Conservation (phyloP, 352 stramenopile genomes). For the Phytopythium litorale region DNA sequence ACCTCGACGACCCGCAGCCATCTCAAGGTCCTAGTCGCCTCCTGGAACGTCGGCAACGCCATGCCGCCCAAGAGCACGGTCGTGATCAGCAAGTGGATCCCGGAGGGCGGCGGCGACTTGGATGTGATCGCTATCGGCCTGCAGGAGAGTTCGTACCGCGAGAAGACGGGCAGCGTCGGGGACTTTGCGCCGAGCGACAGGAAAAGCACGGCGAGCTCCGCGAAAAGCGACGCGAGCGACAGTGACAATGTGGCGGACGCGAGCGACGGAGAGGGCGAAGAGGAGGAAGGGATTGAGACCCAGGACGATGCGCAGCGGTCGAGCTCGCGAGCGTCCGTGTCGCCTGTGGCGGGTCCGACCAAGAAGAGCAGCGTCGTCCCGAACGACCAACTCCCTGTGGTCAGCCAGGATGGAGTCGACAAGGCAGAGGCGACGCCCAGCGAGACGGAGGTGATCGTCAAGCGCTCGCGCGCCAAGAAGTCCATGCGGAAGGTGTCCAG, state of each 20-base stretch:
- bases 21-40: conserved; percentile 60
- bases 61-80: conserved; percentile 61
- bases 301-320: neutral
- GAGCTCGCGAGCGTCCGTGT: neutral
- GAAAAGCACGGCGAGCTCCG: conserved; percentile 9
- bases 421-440: conserved; percentile 9
- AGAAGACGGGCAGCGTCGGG: conserved; percentile 27
- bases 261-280: conserved; percentile 22
- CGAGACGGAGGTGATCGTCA: conserved; percentile 52
- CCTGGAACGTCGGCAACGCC: conserved; percentile 87
- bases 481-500: conserved; percentile 65
- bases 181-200: conserved; percentile 21
- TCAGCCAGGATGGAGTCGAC: neutral
- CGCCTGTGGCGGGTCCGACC: neutral
- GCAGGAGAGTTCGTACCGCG: conserved; percentile 79
- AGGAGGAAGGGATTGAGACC: conserved; percentile 10
- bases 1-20: neutral
- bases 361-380: neutral
- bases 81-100: conserved; percentile 66
- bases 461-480: conserved; percentile 59
- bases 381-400: neutral
- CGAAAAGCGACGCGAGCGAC: conserved; percentile 17
- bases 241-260: conserved; percentile 20
- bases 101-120: conserved; percentile 65
- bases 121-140: conserved; percentile 83